phyloP scores from a whole-genome alignment of 1,284 basidiomycete species.

The Malassezia equina region DNA sequence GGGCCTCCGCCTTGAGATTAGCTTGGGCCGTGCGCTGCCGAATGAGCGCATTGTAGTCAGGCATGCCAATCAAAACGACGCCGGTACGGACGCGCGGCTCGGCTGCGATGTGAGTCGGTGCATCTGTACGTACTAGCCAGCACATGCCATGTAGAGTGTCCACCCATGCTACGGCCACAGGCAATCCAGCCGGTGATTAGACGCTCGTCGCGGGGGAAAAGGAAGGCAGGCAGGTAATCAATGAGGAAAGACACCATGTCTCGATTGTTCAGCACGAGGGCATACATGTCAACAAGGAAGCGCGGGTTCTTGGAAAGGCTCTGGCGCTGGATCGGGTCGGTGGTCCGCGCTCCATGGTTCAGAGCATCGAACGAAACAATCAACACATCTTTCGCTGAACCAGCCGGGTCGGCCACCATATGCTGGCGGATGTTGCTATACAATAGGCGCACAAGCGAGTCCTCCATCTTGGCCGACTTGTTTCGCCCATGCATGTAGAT shows the following conservation, averaged over 20 bases:
- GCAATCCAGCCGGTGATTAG: constrained; percentile 59
- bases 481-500: constrained; percentile 18
- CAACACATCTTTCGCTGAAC: constrained; percentile 20
- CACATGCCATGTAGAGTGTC: constrained; percentile 65
- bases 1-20: constrained; percentile 18
- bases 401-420: not conserved
- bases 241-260: constrained; percentile 61
- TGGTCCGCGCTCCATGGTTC: constrained; percentile 47
- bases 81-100: constrained; percentile 62
- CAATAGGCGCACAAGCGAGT: constrained; percentile 47
- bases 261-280: constrained; percentile 57
- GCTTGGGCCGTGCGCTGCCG: constrained; percentile 10
- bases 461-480: constrained; percentile 53
- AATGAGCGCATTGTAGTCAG: constrained; percentile 54
- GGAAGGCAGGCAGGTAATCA: constrained; percentile 64
- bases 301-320: constrained; percentile 34
- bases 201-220: constrained; percentile 64
- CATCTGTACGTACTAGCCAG: constrained; percentile 46
- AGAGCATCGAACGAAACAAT: constrained; percentile 45
- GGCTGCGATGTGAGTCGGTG: not conserved
- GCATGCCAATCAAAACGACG: constrained; percentile 63
- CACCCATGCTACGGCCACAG: constrained; percentile 66
- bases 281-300: constrained; percentile 64
- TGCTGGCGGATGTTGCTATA: not conserved
- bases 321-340: constrained; percentile 30